phyloP scores from a whole-genome alignment of 768 basidiomycete genomes.

The Tubosaeta sp. region DNA sequence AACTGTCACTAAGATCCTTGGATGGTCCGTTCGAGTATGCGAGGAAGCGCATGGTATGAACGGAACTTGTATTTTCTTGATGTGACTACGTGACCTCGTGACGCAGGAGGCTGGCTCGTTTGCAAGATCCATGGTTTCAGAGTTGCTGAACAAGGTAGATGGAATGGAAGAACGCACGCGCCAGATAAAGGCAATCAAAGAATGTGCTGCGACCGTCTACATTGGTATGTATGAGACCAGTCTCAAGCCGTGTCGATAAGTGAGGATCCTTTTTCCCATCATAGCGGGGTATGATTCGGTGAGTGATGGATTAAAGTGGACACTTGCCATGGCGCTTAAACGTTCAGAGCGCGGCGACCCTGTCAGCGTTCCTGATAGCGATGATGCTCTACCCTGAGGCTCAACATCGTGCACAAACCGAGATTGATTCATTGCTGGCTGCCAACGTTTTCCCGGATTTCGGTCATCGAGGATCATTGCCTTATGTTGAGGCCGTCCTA shows the following conservation, averaged over 20 bases:
- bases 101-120: conserved; percentile 22
- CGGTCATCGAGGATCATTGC: conserved; percentile 20
- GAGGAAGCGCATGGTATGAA: conserved; percentile 22
- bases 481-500: conserved; percentile 29
- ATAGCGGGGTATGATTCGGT: conserved; percentile 28
- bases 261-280: not conserved
- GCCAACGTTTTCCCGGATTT: conserved; percentile 21
- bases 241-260: not conserved
- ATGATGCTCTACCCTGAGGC: conserved; percentile 30
- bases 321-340: not conserved
- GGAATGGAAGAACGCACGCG: conserved; percentile 9
- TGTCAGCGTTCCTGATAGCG: conserved; percentile 24
- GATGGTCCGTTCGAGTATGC: conserved; percentile 28
- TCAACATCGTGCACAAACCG: conserved; percentile 28
- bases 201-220: conserved; percentile 29
- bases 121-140: conserved; percentile 28
- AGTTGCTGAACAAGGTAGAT: conserved; percentile 19
- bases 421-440: conserved; percentile 24
- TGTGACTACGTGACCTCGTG: conserved; percentile 1
- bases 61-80: not conserved
- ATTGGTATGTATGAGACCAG: conserved; percentile 18
- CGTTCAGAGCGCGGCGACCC: conserved; percentile 20
- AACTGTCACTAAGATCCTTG: conserved; percentile 21
- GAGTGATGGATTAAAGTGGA: conserved; percentile 1
- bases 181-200: conserved; percentile 24